Percentiles rank a stretch among this genome's conserved stretches.
phyloP scores from a whole-genome alignment of 2,329 filamentous ascomycete species.

The Xylogone sp. region DNA sequence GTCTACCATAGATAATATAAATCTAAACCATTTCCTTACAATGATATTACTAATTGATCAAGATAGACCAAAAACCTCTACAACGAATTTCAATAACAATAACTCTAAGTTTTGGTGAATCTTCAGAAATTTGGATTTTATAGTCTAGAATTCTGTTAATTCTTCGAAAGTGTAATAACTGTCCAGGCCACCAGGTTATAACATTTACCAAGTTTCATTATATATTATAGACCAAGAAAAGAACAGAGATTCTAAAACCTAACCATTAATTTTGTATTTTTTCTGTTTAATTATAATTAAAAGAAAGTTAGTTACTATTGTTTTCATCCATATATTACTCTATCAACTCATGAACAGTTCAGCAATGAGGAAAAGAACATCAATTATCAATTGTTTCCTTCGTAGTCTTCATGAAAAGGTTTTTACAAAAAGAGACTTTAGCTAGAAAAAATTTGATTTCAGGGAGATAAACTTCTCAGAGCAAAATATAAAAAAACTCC shows the following conservation, averaged over 20 bases:
- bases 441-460: not conserved
- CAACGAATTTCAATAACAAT: not conserved
- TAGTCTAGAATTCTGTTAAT: not conserved
- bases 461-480: not conserved
- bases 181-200: not conserved
- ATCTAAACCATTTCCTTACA: not conserved
- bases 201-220: not conserved
- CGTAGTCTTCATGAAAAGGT: not conserved
- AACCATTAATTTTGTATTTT: not conserved
- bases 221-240: not conserved
- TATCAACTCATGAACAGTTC: not conserved
- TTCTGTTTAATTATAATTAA: not conserved
- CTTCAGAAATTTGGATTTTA: not conserved
- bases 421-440: not conserved
- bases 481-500: not conserved
- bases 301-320: not conserved
- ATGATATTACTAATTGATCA: not conserved
- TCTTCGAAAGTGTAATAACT: not conserved
- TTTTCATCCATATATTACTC: not conserved
- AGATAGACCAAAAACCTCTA: not conserved
- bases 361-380: not conserved
- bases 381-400: not conserved
- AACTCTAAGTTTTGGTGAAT: not conserved
- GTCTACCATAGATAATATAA: not conserved
- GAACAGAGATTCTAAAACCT: not conserved